Conservation (phyloP, 129 eudicot genomes). For the Oenanthe sinensis region DNA sequence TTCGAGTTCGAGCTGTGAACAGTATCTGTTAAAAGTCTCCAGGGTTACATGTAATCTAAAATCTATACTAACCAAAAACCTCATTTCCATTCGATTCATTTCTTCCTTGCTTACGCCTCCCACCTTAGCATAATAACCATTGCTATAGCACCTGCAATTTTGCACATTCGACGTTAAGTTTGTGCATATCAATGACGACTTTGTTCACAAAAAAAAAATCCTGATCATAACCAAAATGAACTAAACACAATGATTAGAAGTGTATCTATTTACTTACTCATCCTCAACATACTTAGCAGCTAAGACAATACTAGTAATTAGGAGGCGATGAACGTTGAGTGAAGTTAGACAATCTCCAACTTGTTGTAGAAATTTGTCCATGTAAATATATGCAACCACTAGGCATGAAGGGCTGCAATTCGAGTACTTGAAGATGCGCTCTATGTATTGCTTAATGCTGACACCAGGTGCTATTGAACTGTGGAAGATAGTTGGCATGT, state of each 20-base stretch:
- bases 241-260: background rate
- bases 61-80: conserved; percentile 37
- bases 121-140: conserved; percentile 73
- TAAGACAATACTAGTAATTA: conserved; percentile 58
- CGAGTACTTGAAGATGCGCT: conserved; percentile 64
- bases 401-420: conserved; percentile 71
- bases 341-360: conserved; percentile 41
- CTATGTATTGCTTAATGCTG: conserved; percentile 49
- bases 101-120: conserved; percentile 71
- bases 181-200: background rate
- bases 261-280: conserved; percentile 37
- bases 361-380: conserved; percentile 60
- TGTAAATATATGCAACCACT: conserved; percentile 65
- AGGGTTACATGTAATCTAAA: conserved; percentile 49
- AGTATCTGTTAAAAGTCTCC: conserved; percentile 40
- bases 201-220: background rate
- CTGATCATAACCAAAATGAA: background rate
- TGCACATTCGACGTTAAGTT: background rate
- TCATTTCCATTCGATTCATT: conserved; percentile 55
- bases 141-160: conserved; percentile 42
- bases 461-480: conserved; percentile 56
- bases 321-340: conserved; percentile 70
- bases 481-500: conserved; percentile 44
- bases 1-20: conserved; percentile 36
- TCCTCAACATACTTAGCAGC: conserved; percentile 76